Base-by-base conservation (phyloP, 176 grass and related monocot genomes). In the Tillandsia leiboldiana region DNA sequence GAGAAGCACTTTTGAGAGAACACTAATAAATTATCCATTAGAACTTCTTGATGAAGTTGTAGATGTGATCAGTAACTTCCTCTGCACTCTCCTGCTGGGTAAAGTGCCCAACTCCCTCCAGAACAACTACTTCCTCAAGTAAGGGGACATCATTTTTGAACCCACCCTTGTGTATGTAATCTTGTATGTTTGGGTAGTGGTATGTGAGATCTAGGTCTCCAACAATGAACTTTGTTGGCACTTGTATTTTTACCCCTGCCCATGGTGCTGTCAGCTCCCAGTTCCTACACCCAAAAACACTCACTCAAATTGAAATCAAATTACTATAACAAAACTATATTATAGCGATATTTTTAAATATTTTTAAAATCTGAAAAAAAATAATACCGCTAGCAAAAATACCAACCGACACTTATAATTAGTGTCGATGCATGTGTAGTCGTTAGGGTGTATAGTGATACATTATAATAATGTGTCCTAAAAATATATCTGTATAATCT, bases 21-120 rank as follows among this genome's bases (percentile, higher is more conserved):
- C 4, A 42, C 33, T 7, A 42, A 42, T 7, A 42, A 42, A 42
- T 42, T 7, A 42, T 42, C 33, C 7, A 0, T 6, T 42, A 5
- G 24, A 64, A 64, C 62, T 64, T 64, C 18, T 64, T 24, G 62
- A 64, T 28, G 24, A 64, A 64, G 9, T 64, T 24, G 27, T 4
- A 24, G 62, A 64, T 64, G 62, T 64, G 62, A 28, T 64, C 62
- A 28, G 62, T 64, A 12, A 64, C 26, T 64, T 64, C 62, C 10
- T 64, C 10, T 33, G 62, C 62, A 3, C 27, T 64, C 18, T 64
- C 62, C 62, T 64, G 62, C 23, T 28, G 18, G 22, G 12, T 27
- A 1, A 64, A 64, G 62, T 64, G 24, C 8, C 10, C 62, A 64
- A 64, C 62, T 64, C 62, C 62, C 22, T 64, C 24, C 62, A 28